Evolutionary conservation across 176 grass and related monocot species (phyloP), one percentile per base, ranked within the genome.

Genomic region (Oryza longistaminata): DNA sequence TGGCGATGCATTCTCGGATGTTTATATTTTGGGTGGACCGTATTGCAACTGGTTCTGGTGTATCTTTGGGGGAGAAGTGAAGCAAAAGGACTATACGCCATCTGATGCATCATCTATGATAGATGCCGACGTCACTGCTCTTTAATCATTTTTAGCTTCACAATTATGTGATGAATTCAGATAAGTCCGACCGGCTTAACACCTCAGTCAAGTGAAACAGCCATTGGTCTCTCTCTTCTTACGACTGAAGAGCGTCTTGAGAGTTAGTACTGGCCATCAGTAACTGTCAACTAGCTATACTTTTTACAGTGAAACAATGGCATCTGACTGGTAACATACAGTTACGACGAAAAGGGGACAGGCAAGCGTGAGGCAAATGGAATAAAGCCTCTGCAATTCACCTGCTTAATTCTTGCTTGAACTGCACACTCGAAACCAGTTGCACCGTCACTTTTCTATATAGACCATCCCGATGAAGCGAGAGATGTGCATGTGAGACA

Each of bases 51-150:
- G 66, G 48, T 79, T 79, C 25, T 2, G 45, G 43, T 68, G 84
- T 65, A 83, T 74, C 88, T 79, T 39, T 85, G 70, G 74, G 26
- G 61, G 22, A 83, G 84, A 79, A 90, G 84, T 83, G 84, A 90
- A 90, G 88, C 88, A 83, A 87, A 62, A 90, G 88, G 46, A 83
- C 37, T 83, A 71, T 43, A 78, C 80, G 80, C 52, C 74, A 85
- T 80, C 24, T 31, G 79, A 48, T 61, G 80, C 88, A 82, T 90
- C 84, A 84, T 68, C 69, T 68, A 58, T 46, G 76, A 46, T 76
- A 61, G 11, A 61, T 27, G 48, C 87, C 4, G 46, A 79, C 81
- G 76, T 88, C 81, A 82, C 17, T 87, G 71, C 16, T 46, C 22
- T 16, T 17, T 52, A 5, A 52, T 52, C 11, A 14, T 12, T 46